Percentiles rank a stretch among this genome's conserved stretches.
Conservation (phyloP, 1,284 basidiomycete species). For the Takashimella koratensis region DNA sequence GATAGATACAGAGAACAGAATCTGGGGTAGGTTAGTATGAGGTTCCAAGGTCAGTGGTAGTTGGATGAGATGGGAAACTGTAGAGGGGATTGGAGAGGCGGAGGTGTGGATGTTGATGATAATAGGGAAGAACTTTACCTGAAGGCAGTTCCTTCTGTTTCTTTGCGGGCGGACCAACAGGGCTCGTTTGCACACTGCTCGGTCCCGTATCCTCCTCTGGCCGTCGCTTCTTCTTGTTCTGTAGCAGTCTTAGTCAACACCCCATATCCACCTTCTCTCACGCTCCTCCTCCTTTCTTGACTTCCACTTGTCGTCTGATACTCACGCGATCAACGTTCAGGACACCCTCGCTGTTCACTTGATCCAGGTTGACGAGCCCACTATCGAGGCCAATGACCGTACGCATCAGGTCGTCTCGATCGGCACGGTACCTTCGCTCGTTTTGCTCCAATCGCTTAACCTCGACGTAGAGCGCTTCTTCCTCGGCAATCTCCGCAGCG, state of each 20-base stretch:
- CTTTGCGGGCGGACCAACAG: conserved; percentile 27
- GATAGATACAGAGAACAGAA: conserved; percentile 44
- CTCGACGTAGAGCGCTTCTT: conserved; percentile 93
- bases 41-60: neutral
- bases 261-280: neutral
- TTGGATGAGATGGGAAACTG: conserved; percentile 10
- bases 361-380: conserved; percentile 62
- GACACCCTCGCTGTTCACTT: conserved; percentile 36
- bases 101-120: neutral
- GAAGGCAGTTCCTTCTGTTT: conserved; percentile 37
- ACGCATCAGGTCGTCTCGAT: conserved; percentile 84
- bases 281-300: too few relatives aligned
- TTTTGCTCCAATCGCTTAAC: conserved; percentile 91
- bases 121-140: too few relatives aligned
- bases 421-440: conserved; percentile 79
- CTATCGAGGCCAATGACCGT: conserved; percentile 79
- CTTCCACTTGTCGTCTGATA: too few relatives aligned
- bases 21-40: conserved; percentile 22
- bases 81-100: neutral
- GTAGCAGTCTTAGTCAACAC: conserved; percentile 3
- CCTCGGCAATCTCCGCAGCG: conserved; percentile 84
- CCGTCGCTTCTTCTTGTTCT: conserved; percentile 47
- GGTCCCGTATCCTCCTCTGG: conserved; percentile 33
- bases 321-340: conserved; percentile 47
- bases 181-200: conserved; percentile 12